A percentile compares a stretch with the other conserved stretches of the same genome.
phyloP scores from a whole-genome alignment of 2,329 filamentous ascomycete species.

The Microsporum canis region DNA sequence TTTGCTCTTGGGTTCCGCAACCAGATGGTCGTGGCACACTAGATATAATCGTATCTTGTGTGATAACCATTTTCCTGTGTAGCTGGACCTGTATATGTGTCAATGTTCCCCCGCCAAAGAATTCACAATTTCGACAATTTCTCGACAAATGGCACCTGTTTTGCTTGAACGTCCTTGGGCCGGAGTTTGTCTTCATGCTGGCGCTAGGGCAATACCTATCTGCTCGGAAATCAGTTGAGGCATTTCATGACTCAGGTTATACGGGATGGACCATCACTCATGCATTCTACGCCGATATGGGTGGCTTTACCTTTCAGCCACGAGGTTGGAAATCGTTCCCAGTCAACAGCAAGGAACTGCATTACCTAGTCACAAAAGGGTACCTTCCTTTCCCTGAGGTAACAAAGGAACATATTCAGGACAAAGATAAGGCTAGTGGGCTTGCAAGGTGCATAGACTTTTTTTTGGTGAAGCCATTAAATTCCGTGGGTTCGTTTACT shows the following conservation, averaged over 20 bases:
- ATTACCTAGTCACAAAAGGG: conserved; percentile 18
- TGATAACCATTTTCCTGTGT: too few relatives aligned
- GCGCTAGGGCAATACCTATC: conserved; percentile 28
- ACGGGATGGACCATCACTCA: conserved; percentile 31
- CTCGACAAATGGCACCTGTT: too few relatives aligned
- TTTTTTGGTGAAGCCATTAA: not conserved
- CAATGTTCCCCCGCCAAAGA: too few relatives aligned
- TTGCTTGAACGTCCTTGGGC: too few relatives aligned
- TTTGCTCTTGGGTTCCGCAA: too few relatives aligned
- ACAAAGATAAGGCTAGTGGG: conserved; percentile 18
- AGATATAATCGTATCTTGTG: too few relatives aligned
- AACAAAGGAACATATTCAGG: conserved; percentile 12
- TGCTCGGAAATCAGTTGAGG: conserved; percentile 25
- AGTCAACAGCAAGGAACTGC: conserved; percentile 26
- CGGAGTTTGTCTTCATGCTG: too few relatives aligned
- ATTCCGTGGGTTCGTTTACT: not conserved
- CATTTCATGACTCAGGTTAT: conserved; percentile 15
- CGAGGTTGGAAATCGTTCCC: conserved; percentile 26
- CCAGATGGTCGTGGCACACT: too few relatives aligned
- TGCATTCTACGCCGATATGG: conserved; percentile 35
- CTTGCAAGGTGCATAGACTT: conserved; percentile 8
- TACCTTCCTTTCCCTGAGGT: conserved; percentile 16
- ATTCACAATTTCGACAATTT: too few relatives aligned
- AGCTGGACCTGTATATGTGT: too few relatives aligned
- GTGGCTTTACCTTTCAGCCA: conserved; percentile 28